These are phyloP conservation scores for Myxozyma neotropica DNA, from an alignment of 805 yeast species.

Conservation along the genomic window DNA sequence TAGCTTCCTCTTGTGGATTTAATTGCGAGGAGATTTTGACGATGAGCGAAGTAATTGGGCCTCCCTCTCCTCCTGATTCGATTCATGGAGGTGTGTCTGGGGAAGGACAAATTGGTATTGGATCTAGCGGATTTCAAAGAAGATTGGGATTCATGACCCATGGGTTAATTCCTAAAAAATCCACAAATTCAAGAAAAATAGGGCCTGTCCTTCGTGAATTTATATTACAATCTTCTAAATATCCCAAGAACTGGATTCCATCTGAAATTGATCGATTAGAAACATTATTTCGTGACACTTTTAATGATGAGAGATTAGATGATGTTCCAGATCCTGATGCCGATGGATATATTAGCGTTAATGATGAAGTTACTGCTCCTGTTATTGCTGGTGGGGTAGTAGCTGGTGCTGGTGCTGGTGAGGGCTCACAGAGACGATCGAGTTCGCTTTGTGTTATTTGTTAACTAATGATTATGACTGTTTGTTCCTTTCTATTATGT, in stretches of 20 bases:
- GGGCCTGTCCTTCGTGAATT: background rate
- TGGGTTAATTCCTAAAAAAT: background rate
- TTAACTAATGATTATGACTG: background rate
- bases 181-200: background rate
- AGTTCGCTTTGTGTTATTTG: constrained; percentile 3
- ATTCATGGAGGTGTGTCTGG: background rate
- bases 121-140: background rate
- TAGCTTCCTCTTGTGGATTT: background rate
- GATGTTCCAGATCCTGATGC: background rate
- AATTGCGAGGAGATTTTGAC: background rate
- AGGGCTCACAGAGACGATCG: background rate
- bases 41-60: background rate
- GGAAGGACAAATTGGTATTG: no score
- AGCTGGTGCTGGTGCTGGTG: background rate
- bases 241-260: background rate
- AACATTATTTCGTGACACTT: background rate
- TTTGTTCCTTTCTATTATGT: background rate
- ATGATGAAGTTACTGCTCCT: background rate
- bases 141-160: background rate
- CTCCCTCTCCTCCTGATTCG: background rate
- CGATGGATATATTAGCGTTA: background rate
- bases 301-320: background rate
- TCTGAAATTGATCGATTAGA: background rate
- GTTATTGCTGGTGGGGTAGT: background rate
- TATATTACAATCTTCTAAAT: background rate